Percentiles rank a stretch among this genome's conserved stretches.
Evolutionary conservation across 2,329 filamentous ascomycete genomes (phyloP).

Genomic region (Colletotrichum paranaense): DNA sequence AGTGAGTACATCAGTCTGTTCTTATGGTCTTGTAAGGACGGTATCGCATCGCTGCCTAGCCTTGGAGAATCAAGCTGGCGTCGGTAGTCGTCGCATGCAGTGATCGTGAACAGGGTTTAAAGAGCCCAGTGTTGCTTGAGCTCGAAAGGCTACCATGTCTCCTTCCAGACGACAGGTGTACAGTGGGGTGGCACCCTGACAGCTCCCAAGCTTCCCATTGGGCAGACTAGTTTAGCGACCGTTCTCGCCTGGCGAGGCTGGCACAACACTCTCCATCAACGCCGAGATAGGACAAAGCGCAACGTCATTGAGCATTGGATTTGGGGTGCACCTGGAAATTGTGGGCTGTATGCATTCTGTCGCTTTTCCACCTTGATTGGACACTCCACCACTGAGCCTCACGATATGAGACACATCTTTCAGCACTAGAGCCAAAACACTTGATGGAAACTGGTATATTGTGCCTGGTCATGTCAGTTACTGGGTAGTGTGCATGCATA

Average conservation of each 20-base stretch:
- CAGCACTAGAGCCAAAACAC: neutral
- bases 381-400: neutral
- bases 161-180: conserved; percentile 28
- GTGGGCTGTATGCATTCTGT: neutral
- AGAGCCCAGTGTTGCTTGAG: neutral
- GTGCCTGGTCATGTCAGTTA: neutral
- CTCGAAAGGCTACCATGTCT: conserved; percentile 36
- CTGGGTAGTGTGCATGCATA: neutral
- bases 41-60: conserved; percentile 39
- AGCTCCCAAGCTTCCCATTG: conserved; percentile 35
- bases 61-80: neutral
- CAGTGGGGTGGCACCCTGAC: conserved; percentile 24
- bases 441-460: neutral
- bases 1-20: conserved; percentile 30
- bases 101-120: conserved; percentile 24
- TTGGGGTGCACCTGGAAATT: neutral
- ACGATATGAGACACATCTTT: neutral
- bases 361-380: neutral
- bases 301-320: conserved; percentile 30
- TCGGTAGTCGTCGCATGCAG: conserved; percentile 31
- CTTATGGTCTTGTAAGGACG: conserved; percentile 28
- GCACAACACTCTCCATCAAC: conserved; percentile 3
- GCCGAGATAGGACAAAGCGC: conserved; percentile 11
- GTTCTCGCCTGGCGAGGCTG: conserved; percentile 32
- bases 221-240: conserved; percentile 22